Evolutionary conservation across 768 basidiomycete species (phyloP), one percentile per base, ranked within the genome.

Genomic region (Tulasnella sp.): DNA sequence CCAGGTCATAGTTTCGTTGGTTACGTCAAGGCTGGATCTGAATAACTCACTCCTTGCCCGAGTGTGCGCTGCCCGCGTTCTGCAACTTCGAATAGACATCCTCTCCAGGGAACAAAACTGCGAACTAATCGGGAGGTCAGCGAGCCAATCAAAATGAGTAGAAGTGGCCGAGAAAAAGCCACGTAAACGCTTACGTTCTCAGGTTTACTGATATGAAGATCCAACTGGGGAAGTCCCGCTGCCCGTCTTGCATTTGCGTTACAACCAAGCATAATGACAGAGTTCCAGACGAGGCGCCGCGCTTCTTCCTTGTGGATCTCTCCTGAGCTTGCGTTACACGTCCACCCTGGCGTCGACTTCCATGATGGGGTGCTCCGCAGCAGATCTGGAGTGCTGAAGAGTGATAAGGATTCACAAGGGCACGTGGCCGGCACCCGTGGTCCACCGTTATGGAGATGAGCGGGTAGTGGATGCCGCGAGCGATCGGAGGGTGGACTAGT

Each of bases 231-330:
- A 17, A 34, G 19, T 17, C 45, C 48, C 27, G 50, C 10, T 21
- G 61, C 55, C 21, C 58, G 30, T 25, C 56, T 42, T 41, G 49
- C 49, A 5, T 38, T 25, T 46, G 56, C 24, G 29, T 62, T 46
- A 0, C 55, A 55, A 1, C 46, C 56, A 19, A 62, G 31, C 10
- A 63, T n/a, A 42, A 45, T 57, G 2, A 63, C 24, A 9, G 62
- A 27, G 62, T 53, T 63, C 60, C 62, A 63, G 4, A 61, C 62
- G n/a, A 63, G 29, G 30, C 62, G 30, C 21, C 62, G 41, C 21
- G 41, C 25, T 49, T 63, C 62, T 24, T 63, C 62, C 42, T 34
- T 50, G 27, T 53, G 19, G 3, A 54, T 61, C 30, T 63, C 62
- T 15, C 5, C 34, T 38, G 15, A 38, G 1, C 24, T 49, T 31